Evolutionary conservation across 163 green algal species (phyloP).

Genomic region (Scenedesmus sp.): DNA sequence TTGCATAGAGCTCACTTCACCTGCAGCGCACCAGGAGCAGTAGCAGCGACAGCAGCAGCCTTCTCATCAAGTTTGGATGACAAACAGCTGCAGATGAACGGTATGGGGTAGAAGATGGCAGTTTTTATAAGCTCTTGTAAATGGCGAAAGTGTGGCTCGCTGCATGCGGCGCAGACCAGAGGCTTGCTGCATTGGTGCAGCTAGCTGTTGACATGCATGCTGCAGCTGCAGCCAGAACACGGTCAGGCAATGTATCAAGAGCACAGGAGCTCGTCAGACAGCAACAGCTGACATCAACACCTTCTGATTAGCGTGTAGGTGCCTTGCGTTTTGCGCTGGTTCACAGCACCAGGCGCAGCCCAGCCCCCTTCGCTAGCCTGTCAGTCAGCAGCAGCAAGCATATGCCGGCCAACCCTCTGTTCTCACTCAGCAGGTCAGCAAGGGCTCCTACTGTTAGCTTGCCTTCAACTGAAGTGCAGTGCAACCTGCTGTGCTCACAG

Average conservation of each 20-base stretch:
- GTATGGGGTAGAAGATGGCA: neutral
- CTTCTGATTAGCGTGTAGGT: neutral
- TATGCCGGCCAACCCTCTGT: neutral
- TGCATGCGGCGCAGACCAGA: neutral
- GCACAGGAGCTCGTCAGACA: neutral
- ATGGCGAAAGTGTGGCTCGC: neutral
- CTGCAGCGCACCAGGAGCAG: neutral
- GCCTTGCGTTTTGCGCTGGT: conserved; percentile 17
- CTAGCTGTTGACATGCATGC: neutral
- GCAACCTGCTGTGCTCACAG: too few species aligned
- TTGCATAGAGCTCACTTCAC: neutral
- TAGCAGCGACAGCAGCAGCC: conserved; percentile 1
- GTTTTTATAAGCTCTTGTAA: too few species aligned
- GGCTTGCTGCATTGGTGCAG: neutral
- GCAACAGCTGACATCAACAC: neutral
- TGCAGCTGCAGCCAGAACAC: neutral
- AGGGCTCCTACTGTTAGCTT: neutral
- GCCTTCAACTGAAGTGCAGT: neutral
- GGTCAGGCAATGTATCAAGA: neutral
- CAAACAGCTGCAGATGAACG: neutral
- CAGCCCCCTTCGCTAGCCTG: conserved; percentile 43
- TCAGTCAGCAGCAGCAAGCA: conserved; percentile 3
- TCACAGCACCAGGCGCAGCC: neutral
- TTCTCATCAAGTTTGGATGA: neutral
- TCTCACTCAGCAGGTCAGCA: conserved; percentile 41